Base-by-base conservation (phyloP, 2,329 filamentous ascomycete species). In the Fusarium buharicum region DNA sequence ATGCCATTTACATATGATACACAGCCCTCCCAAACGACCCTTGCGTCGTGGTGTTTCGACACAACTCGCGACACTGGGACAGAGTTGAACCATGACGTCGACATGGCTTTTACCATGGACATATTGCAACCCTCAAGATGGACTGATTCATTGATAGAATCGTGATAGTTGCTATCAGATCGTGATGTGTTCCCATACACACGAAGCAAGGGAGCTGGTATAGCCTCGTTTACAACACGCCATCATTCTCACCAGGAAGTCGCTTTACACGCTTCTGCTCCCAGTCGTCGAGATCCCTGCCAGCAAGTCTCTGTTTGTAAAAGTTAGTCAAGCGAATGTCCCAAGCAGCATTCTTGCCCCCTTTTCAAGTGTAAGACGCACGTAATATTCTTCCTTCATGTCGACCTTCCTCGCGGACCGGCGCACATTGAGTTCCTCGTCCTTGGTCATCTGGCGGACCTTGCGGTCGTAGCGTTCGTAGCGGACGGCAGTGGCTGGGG, bases 251-350 rank as follows among this genome's bases (percentile, higher is more conserved):
- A 66, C 95, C 95, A 17, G 91, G 88, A 59, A 97, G 83, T 73
- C 95, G 84, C 79, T 97, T 88, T 11, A 98, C 93, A 49, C 96
- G 87, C 78, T 95, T 96, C 78, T 98, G 95, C 75, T 98, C 94
- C 95, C 95, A 99, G 73, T 92, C 86, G 72, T 99, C 94, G 59
- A 98, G 79, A 73, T 98, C 95, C 76, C 96, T 96, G 28, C 91
- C 91, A 91, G 81, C 67, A 38, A 73, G 65, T 50, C 72, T 70
- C 74, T 76, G 56, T 59, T 22, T 41, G 33, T 49, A 47, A 43
- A 11, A 44, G 41, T 70, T 46, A 65, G 68, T 57, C 24, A 55
- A 41, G 18, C 17, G 12, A 33, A 43, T 18, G 34, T 28, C 38
- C 14, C n/a, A 43, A 12, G 33, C 22, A 43, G n/a, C 37, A 40